Conservation (phyloP, 2,329 filamentous ascomycete genomes). For the Ophiostoma triangulosporum region DNA sequence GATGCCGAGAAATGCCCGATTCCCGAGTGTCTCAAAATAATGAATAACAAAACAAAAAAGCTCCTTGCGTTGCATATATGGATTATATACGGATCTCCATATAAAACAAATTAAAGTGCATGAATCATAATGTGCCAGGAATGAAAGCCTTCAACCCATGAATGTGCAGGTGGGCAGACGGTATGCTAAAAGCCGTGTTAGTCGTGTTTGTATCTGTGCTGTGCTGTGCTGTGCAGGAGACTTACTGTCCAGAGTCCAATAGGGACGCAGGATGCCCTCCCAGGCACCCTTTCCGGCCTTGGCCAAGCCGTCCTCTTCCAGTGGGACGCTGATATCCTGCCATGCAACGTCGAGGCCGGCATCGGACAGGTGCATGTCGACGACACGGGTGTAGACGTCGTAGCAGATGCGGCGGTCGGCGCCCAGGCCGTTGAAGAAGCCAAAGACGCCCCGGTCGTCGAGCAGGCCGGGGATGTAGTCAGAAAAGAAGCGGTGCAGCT, state of each 20-base stretch:
- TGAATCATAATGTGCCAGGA: neutral
- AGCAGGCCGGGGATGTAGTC: slow-evolving; percentile 75
- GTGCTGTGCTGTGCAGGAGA: no score
- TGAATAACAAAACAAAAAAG: neutral
- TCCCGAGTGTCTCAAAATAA: neutral
- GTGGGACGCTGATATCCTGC: slow-evolving; percentile 63
- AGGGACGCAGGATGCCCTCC: slow-evolving; percentile 75
- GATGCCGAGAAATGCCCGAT: neutral
- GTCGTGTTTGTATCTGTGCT: neutral
- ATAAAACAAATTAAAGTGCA: neutral
- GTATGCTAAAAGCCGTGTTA: slow-evolving; percentile 39
- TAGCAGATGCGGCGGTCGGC: slow-evolving; percentile 89
- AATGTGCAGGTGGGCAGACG: slow-evolving; percentile 62
- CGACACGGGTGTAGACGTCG: slow-evolving; percentile 87
- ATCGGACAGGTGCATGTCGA: slow-evolving; percentile 81
- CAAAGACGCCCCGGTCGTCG: slow-evolving; percentile 58
- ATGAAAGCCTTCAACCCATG: slow-evolving; percentile 39
- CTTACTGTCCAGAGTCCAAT: slow-evolving; percentile 72
- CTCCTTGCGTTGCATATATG: neutral
- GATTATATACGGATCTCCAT: no score
- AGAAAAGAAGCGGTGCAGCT: slow-evolving; percentile 74
- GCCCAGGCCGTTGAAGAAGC: slow-evolving; percentile 84
- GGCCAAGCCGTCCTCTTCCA: slow-evolving; percentile 50
- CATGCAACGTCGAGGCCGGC: slow-evolving; percentile 83
- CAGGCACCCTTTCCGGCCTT: slow-evolving; percentile 61